A percentile compares a stretch with the other conserved stretches of the same genome.
These are phyloP conservation scores for Dactylellina cionopaga DNA, from an alignment of 2,329 filamentous ascomycete species.

Conservation along the genomic window DNA sequence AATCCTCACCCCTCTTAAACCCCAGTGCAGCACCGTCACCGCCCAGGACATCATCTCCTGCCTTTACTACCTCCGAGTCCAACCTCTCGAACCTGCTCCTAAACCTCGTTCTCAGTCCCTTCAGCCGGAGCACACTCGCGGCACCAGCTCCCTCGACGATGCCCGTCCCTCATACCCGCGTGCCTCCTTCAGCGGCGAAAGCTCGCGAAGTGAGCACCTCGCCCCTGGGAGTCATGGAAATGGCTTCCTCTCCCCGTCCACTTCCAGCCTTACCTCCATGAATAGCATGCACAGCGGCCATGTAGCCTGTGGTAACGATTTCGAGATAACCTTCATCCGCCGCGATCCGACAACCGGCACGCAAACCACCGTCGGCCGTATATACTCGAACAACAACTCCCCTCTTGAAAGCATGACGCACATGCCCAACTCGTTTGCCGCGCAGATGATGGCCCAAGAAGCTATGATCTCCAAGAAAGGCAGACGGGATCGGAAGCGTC, in stretches of 20 bases:
- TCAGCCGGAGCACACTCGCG: conserved; percentile 17
- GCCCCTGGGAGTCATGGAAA: conserved; percentile 3
- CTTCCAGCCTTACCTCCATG: conserved; percentile 3
- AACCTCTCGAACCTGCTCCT: conserved; percentile 61
- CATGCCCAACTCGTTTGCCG: conserved; percentile 42
- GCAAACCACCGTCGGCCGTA: conserved; percentile 33
- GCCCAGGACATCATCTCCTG: conserved; percentile 85
- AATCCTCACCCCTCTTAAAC: conserved; percentile 90
- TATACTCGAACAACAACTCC: conserved; percentile 41
- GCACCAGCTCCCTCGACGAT: conserved; percentile 18
- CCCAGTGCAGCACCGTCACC: conserved; percentile 86
- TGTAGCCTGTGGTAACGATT: conserved; percentile 25
- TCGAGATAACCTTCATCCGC: conserved; percentile 50
- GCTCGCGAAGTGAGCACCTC: conserved; percentile 28
- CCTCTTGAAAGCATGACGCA: conserved; percentile 17
- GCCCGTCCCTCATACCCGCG: conserved; percentile 26
- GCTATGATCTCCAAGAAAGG: conserved; percentile 33
- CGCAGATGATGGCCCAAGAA: conserved; percentile 44
- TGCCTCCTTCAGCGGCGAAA: conserved; percentile 36
- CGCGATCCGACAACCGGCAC: conserved; percentile 18
- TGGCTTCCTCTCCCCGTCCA: neutral
- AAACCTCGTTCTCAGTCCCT: conserved; percentile 41
- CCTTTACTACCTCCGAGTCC: conserved; percentile 89
- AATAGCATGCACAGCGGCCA: neutral
- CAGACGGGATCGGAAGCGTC: conserved; percentile 28